Conservation (phyloP, 176 grass and related monocot genomes). For the Zoysia japonica region DNA sequence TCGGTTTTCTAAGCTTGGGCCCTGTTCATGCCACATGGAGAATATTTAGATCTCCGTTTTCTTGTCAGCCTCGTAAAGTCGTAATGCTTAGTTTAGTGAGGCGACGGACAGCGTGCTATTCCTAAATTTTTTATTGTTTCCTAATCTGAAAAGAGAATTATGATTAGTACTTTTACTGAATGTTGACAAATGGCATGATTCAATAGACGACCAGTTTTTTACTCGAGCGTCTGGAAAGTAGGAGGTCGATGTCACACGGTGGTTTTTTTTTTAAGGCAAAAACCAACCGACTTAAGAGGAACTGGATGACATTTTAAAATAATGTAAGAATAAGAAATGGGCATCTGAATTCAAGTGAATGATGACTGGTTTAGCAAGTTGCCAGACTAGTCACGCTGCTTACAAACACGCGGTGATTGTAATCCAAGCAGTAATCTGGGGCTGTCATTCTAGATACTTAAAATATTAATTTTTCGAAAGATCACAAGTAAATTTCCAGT, state of each 20-base stretch:
- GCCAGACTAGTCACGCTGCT: neutral
- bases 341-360: neutral
- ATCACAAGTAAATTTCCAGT: neutral
- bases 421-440: neutral
- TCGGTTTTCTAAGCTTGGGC: neutral
- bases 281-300: too few relatives aligned
- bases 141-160: neutral
- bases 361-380: neutral
- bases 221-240: neutral
- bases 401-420: neutral
- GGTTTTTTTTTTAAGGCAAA: too few relatives aligned
- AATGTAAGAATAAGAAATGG: too few relatives aligned
- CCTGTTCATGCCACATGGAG: slow-evolving; percentile 22
- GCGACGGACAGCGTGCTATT: neutral
- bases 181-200: neutral
- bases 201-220: neutral
- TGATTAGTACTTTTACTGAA: neutral
- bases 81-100: neutral
- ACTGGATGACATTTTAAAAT: too few relatives aligned
- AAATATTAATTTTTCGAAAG: neutral
- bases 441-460: neutral
- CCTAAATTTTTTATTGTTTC: neutral
- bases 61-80: neutral
- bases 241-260: too few relatives aligned
- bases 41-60: slow-evolving; percentile 18